A percentile compares a stretch with the other conserved stretches of the same genome.
Conservation (phyloP, 768 basidiomycete genomes). For the Xerocomus potaroensis region DNA sequence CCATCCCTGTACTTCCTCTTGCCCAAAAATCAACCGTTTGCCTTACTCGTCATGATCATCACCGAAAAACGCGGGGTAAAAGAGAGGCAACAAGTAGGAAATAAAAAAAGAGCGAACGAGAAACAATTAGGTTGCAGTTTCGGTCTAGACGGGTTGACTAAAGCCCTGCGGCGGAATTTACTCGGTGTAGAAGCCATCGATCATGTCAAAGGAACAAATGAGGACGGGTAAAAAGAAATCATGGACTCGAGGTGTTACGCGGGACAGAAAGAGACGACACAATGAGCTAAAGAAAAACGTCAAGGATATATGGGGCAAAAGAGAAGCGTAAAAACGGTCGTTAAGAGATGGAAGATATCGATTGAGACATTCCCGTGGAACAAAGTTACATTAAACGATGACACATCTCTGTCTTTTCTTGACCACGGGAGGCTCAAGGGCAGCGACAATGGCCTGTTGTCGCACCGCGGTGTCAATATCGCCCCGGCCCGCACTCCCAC, state of each 20-base stretch:
- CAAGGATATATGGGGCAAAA: constrained; percentile 36
- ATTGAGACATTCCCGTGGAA: constrained; percentile 24
- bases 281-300: constrained; percentile 21
- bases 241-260: constrained; percentile 23
- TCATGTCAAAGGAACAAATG: constrained; percentile 14
- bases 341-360: constrained; percentile 33
- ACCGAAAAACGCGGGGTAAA: constrained; percentile 1
- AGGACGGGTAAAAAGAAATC: constrained; percentile 23
- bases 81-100: constrained; percentile 5
- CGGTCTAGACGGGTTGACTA: constrained; percentile 21
- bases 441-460: constrained; percentile 87
- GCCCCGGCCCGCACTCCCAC: not conserved
- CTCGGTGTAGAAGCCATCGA: constrained; percentile 22
- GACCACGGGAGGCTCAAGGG: constrained; percentile 93
- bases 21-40: constrained; percentile 17
- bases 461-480: constrained; percentile 9
- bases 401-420: constrained; percentile 79
- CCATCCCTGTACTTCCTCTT: constrained; percentile 17
- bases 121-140: constrained; percentile 23
- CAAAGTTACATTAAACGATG: constrained; percentile 60
- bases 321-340: constrained; percentile 30
- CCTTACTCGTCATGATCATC: constrained; percentile 8
- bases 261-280: constrained; percentile 17
- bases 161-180: constrained; percentile 23
- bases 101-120: constrained; percentile 3